Evolutionary conservation across 106 monocot species (phyloP), one percentile per base, ranked within the genome.

Genomic region (Vanilla planifolia): DNA sequence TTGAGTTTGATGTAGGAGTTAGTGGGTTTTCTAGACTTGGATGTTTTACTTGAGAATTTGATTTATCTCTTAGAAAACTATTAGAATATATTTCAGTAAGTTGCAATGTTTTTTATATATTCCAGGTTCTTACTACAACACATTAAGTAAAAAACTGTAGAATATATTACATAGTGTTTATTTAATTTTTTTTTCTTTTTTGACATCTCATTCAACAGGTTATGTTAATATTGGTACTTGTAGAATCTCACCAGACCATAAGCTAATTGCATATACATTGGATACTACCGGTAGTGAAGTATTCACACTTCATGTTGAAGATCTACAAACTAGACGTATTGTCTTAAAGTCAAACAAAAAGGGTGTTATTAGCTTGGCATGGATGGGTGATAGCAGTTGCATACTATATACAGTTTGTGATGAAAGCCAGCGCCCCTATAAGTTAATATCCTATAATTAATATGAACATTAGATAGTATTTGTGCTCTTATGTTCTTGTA

Each of bases 171-270:
- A n/a, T n/a, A n/a, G n/a, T n/a, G n/a, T n/a, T n/a, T n/a, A n/a
- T 65, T 67, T 56, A 36, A 64, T 35, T 50, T 4, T 51, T 29
- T 55, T 59, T 26, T 36, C n/a, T 20, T 15, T 62, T 63, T 59
- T 32, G 6, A 47, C 14, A 33, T 63, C 6, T 43, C 8, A 8
- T 21, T 50, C 43, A 84, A 68, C 78, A 96, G 96, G 90, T 51
- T 96, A 96, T 85, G 96, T 96, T 75, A 83, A 96, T 40, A 79
- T 96, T 40, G 90, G 96, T 40, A 87, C 71, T 27, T 96, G 96
- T 68, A 67, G 79, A 53, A 77, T 96, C 69, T 91, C 90, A 74
- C 96, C 87, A 21, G 55, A 91, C 57, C 96, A 96, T 40, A 84
- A 67, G 37, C 88, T 79, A 48, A 77, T 96, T 67, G 96, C 96